Conservation (phyloP, 176 grass and related monocot species). For the Rhynchospora tenuis region DNA sequence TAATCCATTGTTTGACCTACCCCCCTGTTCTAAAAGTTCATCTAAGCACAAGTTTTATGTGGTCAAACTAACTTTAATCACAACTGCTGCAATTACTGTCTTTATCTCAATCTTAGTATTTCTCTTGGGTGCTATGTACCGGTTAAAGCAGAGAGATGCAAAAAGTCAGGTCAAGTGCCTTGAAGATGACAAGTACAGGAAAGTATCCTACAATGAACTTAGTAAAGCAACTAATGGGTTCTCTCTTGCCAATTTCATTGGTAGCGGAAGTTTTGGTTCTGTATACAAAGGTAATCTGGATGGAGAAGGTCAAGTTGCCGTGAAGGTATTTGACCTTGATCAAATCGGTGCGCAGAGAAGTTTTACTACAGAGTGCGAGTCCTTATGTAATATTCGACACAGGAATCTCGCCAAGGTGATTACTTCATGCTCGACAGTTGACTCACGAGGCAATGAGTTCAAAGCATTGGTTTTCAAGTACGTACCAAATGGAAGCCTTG, state of each 20-base stretch:
- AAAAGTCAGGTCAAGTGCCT: background rate
- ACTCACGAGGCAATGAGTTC: constrained; percentile 35
- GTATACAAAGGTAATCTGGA: constrained; percentile 34
- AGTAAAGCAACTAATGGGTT: constrained; percentile 33
- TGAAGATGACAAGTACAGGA: background rate
- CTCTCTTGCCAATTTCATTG: constrained; percentile 30
- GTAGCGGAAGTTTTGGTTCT: constrained; percentile 32
- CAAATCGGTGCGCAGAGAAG: constrained; percentile 20
- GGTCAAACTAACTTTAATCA: too few species aligned
- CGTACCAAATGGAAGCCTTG: constrained; percentile 34
- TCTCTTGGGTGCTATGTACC: too few species aligned
- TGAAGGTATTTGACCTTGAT: constrained; percentile 49
- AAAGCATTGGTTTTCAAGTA: constrained; percentile 45
- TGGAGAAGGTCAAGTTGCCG: constrained; percentile 14
- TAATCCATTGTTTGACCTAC: background rate
- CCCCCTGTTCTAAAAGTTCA: background rate
- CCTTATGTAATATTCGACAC: constrained; percentile 43
- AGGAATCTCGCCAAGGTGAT: constrained; percentile 39
- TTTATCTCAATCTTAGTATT: too few species aligned
- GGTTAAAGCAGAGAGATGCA: too few species aligned
- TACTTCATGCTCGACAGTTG: constrained; percentile 31
- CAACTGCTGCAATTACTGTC: too few species aligned
- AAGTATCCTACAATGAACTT: constrained; percentile 35
- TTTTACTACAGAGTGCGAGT: constrained; percentile 42
- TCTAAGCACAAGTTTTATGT: too few species aligned